These are phyloP conservation scores for Beta lomatogona DNA, from an alignment of 179 eudicot species.

Conservation along the genomic window DNA sequence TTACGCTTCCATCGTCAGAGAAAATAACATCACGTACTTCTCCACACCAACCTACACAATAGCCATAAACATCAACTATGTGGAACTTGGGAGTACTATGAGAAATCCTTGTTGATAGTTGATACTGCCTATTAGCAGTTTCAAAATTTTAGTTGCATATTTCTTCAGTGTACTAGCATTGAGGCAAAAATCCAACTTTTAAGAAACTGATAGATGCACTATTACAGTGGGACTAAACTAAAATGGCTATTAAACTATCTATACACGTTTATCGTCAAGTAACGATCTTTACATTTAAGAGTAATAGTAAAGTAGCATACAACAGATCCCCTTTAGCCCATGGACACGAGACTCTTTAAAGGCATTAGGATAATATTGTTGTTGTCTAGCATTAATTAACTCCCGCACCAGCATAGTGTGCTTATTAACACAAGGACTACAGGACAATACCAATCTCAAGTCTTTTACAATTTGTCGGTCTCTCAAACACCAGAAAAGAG, in stretches of 20 bases:
- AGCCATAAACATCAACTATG: conserved; percentile 26
- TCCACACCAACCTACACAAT: conserved; percentile 91
- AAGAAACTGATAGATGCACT: neutral
- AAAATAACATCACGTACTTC: conserved; percentile 96
- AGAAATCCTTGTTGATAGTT: neutral
- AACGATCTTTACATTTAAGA: neutral
- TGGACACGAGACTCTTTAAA: neutral
- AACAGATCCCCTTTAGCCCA: neutral
- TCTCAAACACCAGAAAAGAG: neutral
- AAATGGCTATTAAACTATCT: neutral
- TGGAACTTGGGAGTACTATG: neutral
- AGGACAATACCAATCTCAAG: neutral
- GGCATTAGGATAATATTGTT: neutral
- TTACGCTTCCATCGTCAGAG: conserved; percentile 84
- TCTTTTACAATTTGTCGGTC: neutral
- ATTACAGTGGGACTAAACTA: neutral
- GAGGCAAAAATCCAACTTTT: neutral
- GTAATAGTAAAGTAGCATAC: neutral
- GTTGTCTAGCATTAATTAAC: neutral
- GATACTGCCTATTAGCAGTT: neutral
- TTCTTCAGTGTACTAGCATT: neutral
- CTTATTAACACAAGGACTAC: neutral
- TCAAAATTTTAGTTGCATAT: neutral
- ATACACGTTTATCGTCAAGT: neutral
- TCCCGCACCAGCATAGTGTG: neutral